phyloP scores from a whole-genome alignment of 2,329 filamentous ascomycete species.

The Furcasterigmium sp. region DNA sequence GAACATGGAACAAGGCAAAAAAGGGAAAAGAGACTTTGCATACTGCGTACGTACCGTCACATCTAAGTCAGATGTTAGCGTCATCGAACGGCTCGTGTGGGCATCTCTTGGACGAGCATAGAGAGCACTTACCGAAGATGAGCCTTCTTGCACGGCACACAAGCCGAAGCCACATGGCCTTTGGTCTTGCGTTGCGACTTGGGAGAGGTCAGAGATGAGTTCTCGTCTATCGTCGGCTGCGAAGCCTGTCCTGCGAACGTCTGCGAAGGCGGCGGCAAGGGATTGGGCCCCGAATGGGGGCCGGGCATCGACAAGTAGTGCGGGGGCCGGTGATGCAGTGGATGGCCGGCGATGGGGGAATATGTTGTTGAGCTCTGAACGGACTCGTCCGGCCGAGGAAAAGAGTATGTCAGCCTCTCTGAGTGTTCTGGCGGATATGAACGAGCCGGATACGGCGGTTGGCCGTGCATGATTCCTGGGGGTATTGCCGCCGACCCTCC shows the following conservation, averaged over 20 bases:
- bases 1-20: background rate
- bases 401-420: conserved; percentile 34
- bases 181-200: conserved; percentile 66
- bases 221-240: conserved; percentile 29
- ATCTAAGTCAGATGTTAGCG: conserved; percentile 32
- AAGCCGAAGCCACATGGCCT: conserved; percentile 78
- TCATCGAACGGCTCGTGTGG: conserved; percentile 4
- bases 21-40: conserved; percentile 6
- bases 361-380: conserved; percentile 22
- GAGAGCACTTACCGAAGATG: conserved; percentile 59
- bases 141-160: conserved; percentile 79
- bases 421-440: conserved; percentile 29
- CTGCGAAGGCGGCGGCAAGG: conserved; percentile 21
- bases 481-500: conserved; percentile 26
- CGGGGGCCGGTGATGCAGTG: conserved; percentile 11
- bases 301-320: conserved; percentile 18
- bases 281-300: conserved; percentile 7
- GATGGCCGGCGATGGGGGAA: conserved; percentile 9
- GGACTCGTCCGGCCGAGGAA: conserved; percentile 30
- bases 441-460: conserved; percentile 15
- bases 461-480: conserved; percentile 28
- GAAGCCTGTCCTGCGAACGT: conserved; percentile 20
- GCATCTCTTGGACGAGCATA: background rate
- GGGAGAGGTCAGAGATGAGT: conserved; percentile 45
- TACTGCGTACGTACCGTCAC: conserved; percentile 53